These are phyloP conservation scores for Volvox africanus DNA, from an alignment of 139 green algal genomes.

Conservation along the genomic window DNA sequence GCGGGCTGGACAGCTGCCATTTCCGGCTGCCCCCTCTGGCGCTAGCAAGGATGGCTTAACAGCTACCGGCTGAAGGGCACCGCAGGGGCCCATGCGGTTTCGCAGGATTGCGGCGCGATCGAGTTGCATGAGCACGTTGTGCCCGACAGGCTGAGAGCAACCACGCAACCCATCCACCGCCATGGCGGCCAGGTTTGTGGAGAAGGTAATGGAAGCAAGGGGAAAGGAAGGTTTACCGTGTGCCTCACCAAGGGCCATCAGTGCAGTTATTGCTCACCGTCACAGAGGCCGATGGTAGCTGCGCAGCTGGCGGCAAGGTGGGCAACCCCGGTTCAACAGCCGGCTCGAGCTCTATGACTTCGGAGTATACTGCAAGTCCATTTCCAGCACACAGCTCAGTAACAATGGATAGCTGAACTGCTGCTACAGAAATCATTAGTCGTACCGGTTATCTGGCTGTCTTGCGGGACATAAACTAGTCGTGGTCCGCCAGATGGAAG, in stretches of 20 bases:
- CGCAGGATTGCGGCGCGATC: slow-evolving; percentile 22
- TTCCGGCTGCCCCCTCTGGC: neutral
- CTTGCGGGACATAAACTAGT: neutral
- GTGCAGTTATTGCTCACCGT: neutral
- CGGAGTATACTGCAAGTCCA: neutral
- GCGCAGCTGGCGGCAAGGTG: neutral
- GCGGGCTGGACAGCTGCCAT: neutral
- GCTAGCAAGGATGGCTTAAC: neutral
- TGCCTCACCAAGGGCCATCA: neutral
- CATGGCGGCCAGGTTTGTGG: no score
- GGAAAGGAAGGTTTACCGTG: neutral
- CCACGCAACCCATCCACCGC: neutral
- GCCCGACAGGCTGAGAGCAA: neutral
- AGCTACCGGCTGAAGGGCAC: neutral
- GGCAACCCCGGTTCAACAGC: neutral
- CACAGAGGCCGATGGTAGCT: neutral
- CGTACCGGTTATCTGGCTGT: neutral
- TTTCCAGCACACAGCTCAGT: neutral
- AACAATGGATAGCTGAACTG: neutral
- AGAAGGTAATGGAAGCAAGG: neutral
- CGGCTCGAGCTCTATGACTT: neutral
- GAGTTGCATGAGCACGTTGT: slow-evolving; percentile 17
- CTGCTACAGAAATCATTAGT: neutral
- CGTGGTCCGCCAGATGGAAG: neutral
- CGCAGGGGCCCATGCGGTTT: neutral